Percentiles rank a stretch among this genome's conserved stretches.
Evolutionary conservation across 352 stramenopile species (phyloP).

Genomic region (Pythium volutum): DNA sequence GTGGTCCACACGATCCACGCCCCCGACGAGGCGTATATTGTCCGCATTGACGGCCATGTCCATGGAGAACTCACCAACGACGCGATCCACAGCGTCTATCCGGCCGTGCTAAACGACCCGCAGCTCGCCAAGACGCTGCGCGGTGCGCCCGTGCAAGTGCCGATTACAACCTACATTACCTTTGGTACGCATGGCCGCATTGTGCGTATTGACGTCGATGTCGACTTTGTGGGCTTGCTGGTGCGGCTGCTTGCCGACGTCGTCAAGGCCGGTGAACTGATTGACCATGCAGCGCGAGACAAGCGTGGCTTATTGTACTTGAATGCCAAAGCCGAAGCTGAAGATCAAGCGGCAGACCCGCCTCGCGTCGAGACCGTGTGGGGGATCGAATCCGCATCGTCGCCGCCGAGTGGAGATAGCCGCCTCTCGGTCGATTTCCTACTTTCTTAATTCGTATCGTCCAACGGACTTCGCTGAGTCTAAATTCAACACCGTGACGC

Average conservation of each 20-base stretch:
- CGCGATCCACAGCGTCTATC: not conserved
- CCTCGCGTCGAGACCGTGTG: too few relatives aligned
- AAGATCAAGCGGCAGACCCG: too few relatives aligned
- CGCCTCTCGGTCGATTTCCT: too few relatives aligned
- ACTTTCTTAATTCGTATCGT: too few relatives aligned
- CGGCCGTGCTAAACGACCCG: not conserved
- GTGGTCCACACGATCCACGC: not conserved
- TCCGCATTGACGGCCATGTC: not conserved
- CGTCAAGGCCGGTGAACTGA: not conserved
- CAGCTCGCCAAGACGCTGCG: not conserved
- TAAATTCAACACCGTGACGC: too few relatives aligned
- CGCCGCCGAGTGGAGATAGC: too few relatives aligned
- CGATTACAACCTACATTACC: not conserved
- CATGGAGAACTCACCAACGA: not conserved
- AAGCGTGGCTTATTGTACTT: not conserved
- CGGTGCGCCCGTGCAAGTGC: not conserved
- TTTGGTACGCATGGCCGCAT: not conserved
- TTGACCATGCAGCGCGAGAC: not conserved
- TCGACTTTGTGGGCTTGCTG: not conserved
- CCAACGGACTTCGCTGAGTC: too few relatives aligned
- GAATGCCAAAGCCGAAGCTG: too few relatives aligned
- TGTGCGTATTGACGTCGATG: not conserved
- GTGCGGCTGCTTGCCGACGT: not conserved
- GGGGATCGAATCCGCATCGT: too few relatives aligned
- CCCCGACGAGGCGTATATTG: not conserved